A percentile compares a stretch with the other conserved stretches of the same genome.
Conservation (phyloP, 176 grass and related monocot genomes). For the Tuctoria greenei region DNA sequence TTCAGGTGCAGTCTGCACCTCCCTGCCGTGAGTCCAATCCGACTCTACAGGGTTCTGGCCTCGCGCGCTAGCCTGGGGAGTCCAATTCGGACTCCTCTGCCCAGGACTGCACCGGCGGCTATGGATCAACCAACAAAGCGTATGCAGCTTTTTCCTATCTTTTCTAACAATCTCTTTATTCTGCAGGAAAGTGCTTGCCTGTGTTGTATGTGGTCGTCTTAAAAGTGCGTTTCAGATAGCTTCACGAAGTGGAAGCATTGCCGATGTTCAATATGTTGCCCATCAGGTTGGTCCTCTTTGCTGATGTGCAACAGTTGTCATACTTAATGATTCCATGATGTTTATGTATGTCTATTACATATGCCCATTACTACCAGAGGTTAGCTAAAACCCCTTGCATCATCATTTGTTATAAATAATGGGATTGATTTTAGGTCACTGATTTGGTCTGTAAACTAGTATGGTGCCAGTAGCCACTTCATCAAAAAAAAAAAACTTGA, state of each 20-base stretch:
- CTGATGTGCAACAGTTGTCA: slow-evolving; percentile 14
- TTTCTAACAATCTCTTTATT: slow-evolving; percentile 39
- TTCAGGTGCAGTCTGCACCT: too few relatives aligned
- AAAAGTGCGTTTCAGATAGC: slow-evolving; percentile 98
- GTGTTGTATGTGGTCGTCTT: slow-evolving; percentile 81
- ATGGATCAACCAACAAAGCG: too few relatives aligned
- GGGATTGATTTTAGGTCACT: slow-evolving; percentile 18
- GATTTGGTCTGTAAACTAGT: neutral
- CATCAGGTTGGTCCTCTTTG: slow-evolving; percentile 69
- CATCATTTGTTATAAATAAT: slow-evolving; percentile 14
- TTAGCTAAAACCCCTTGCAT: slow-evolving; percentile 5
- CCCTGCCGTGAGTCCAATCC: too few relatives aligned
- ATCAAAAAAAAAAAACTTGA: neutral
- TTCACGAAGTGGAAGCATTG: slow-evolving; percentile 89
- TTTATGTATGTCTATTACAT: slow-evolving; percentile 15
- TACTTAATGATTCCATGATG: slow-evolving; percentile 10
- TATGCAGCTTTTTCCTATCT: slow-evolving; percentile 1
- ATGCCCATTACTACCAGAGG: neutral
- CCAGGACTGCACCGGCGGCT: too few relatives aligned
- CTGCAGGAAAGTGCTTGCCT: slow-evolving; percentile 94
- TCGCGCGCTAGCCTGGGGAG: too few relatives aligned
- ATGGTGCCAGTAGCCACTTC: neutral
- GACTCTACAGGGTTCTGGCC: too few relatives aligned
- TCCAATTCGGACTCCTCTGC: too few relatives aligned
- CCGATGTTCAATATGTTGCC: slow-evolving; percentile 97